phyloP scores from a whole-genome alignment of 164 flowering plant genomes.

The Sextonia rubra region DNA sequence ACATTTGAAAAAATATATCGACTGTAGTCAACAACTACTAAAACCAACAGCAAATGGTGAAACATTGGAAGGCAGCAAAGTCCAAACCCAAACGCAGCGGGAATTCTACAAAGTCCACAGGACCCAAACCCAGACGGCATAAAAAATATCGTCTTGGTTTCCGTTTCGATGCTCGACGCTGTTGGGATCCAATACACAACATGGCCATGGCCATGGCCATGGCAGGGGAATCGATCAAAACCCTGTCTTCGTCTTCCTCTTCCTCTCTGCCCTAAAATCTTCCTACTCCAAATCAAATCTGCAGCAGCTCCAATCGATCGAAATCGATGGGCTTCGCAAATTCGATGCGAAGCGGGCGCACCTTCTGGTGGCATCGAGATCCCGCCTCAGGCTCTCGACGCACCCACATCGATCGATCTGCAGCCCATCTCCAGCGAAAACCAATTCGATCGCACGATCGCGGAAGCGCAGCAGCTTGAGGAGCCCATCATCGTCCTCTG shows the following conservation, averaged over 20 bases:
- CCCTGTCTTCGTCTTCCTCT: not conserved
- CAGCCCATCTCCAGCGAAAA: conserved; percentile 42
- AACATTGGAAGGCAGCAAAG: too few species aligned
- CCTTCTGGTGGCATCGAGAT: not conserved
- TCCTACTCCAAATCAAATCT: not conserved
- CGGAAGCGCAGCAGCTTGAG: conserved; percentile 56
- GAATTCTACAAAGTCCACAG: too few species aligned
- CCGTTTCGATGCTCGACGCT: not conserved
- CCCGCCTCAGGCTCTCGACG: conserved; percentile 16
- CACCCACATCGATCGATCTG: conserved; percentile 52
- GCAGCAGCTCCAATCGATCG: not conserved
- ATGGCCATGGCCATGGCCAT: too few species aligned
- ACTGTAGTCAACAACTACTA: too few species aligned
- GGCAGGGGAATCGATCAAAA: not conserved
- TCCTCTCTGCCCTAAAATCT: not conserved
- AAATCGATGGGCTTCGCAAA: not conserved
- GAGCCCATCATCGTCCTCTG: conserved; percentile 55
- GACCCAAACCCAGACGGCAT: too few species aligned
- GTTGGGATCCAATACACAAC: not conserved
- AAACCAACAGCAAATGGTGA: too few species aligned
- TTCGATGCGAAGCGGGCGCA: too few species aligned
- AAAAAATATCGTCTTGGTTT: too few species aligned
- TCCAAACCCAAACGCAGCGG: too few species aligned
- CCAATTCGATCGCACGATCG: conserved; percentile 57
- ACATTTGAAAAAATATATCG: too few species aligned